These are phyloP conservation scores for Lactarius hengduanensis DNA, from an alignment of 768 basidiomycete species.

Conservation along the genomic window DNA sequence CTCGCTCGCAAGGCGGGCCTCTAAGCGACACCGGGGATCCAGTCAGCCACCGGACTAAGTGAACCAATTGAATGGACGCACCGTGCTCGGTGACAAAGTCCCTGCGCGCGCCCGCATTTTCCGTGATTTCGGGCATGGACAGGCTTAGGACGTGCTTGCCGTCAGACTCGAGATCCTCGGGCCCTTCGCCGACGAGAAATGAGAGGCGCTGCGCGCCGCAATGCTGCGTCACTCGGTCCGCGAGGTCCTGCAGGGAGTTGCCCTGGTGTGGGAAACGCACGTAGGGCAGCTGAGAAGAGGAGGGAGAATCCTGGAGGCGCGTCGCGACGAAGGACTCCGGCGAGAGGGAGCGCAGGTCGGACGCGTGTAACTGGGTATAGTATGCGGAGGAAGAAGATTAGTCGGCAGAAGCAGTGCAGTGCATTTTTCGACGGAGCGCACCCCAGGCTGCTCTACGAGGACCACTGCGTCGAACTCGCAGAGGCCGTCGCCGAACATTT, in stretches of 20 bases:
- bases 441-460: slow-evolving; percentile 70
- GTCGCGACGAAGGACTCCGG: slow-evolving; percentile 50
- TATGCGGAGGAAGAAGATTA: slow-evolving; percentile 2
- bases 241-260: slow-evolving; percentile 39
- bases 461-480: slow-evolving; percentile 68
- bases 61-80: slow-evolving; percentile 34
- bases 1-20: slow-evolving; percentile 45
- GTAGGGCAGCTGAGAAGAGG: slow-evolving; percentile 63
- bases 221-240: slow-evolving; percentile 45
- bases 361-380: slow-evolving; percentile 59
- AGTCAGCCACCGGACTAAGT: not conserved
- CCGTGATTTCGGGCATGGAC: slow-evolving; percentile 49
- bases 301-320: slow-evolving; percentile 49
- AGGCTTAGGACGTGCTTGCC: slow-evolving; percentile 57
- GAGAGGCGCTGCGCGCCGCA: slow-evolving; percentile 54
- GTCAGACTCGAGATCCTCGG: slow-evolving; percentile 38
- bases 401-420: not conserved
- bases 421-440: slow-evolving; percentile 32
- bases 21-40: slow-evolving; percentile 34
- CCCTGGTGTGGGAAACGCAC: slow-evolving; percentile 37
- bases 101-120: slow-evolving; percentile 45
- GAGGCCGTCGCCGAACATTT: slow-evolving; percentile 47
- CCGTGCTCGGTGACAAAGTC: slow-evolving; percentile 53
- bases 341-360: slow-evolving; percentile 65
- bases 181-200: slow-evolving; percentile 37